Evolutionary conservation across 1,284 basidiomycete genomes (phyloP).

Genomic region (Pseudozyma thailandica): DNA sequence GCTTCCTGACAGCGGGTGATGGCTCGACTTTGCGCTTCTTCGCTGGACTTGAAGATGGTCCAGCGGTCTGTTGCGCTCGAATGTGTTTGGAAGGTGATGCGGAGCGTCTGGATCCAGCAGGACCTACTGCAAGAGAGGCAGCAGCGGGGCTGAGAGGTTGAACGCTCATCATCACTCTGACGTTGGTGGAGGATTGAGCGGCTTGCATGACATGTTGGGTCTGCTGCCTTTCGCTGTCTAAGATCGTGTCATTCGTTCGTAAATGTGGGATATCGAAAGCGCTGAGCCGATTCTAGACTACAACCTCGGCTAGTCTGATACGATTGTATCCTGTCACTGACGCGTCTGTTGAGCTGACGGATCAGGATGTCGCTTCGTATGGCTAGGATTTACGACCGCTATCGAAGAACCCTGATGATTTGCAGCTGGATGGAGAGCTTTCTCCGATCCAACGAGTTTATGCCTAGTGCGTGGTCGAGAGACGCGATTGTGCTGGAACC

Average conservation of each 20-base stretch:
- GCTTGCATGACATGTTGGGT: slow-evolving; percentile 41
- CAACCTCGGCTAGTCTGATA: too few relatives aligned
- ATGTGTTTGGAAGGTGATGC: slow-evolving; percentile 28
- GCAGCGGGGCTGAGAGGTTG: slow-evolving; percentile 29
- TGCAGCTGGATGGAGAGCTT: too few relatives aligned
- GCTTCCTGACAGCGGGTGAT: slow-evolving; percentile 9
- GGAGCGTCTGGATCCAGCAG: slow-evolving; percentile 18
- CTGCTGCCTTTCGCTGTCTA: slow-evolving; percentile 9
- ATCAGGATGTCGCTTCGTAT: too few relatives aligned
- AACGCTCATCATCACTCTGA: slow-evolving; percentile 46
- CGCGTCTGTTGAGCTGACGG: too few relatives aligned
- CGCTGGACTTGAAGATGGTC: slow-evolving; percentile 11
- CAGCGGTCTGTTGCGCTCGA: slow-evolving; percentile 10
- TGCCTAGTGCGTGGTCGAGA: background rate
- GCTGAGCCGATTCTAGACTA: too few relatives aligned
- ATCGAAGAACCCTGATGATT: too few relatives aligned
- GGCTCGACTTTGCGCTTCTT: slow-evolving; percentile 42
- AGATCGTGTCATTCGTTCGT: too few relatives aligned
- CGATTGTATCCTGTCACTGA: too few relatives aligned
- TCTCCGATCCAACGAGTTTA: too few relatives aligned
- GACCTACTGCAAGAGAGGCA: slow-evolving; percentile 8
- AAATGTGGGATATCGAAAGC: too few relatives aligned
- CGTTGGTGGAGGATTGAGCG: slow-evolving; percentile 20
- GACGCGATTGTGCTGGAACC: background rate
- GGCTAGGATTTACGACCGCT: too few relatives aligned